Evolutionary conservation across 1,284 basidiomycete genomes (phyloP).

Genomic region (Farysia itapuensis): DNA sequence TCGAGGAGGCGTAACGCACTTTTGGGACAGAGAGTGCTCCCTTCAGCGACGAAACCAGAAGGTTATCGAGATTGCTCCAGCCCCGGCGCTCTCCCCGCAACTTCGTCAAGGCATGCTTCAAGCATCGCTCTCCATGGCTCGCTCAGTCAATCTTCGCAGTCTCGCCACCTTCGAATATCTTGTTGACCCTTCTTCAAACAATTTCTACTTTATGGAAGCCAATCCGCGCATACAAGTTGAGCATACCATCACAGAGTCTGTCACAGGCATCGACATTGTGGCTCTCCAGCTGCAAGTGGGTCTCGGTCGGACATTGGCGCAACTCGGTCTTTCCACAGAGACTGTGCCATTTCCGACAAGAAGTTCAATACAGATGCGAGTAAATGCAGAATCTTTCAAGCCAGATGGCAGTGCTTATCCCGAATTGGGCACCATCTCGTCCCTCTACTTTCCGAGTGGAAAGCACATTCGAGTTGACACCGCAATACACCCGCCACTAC

Average conservation of each 20-base stretch:
- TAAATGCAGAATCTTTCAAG: conserved; percentile 32
- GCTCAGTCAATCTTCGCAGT: conserved; percentile 5
- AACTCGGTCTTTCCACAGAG: conserved; percentile 3
- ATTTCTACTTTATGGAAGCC: conserved; percentile 38
- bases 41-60: conserved; percentile 36
- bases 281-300: conserved; percentile 17
- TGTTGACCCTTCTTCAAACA: conserved; percentile 3
- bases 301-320: conserved; percentile 7
- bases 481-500: conserved; percentile 28
- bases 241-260: conserved; percentile 35
- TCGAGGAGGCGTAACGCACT: conserved; percentile 9
- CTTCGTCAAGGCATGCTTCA: conserved; percentile 6
- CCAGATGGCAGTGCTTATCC: conserved; percentile 15
- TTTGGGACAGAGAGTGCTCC: conserved; percentile 38
- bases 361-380: conserved; percentile 20
- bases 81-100: not conserved
- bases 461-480: conserved; percentile 36
- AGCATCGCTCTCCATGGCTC: conserved; percentile 7
- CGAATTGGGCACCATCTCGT: conserved; percentile 9
- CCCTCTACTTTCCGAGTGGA: conserved; percentile 20
- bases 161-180: conserved; percentile 38
- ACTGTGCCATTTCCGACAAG: conserved; percentile 2
- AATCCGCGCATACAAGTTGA: conserved; percentile 46
- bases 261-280: conserved; percentile 20
- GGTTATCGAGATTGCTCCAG: conserved; percentile 37